Evolutionary conservation across 257 asterid genomes (phyloP).

Genomic region (Petrea volubilis): DNA sequence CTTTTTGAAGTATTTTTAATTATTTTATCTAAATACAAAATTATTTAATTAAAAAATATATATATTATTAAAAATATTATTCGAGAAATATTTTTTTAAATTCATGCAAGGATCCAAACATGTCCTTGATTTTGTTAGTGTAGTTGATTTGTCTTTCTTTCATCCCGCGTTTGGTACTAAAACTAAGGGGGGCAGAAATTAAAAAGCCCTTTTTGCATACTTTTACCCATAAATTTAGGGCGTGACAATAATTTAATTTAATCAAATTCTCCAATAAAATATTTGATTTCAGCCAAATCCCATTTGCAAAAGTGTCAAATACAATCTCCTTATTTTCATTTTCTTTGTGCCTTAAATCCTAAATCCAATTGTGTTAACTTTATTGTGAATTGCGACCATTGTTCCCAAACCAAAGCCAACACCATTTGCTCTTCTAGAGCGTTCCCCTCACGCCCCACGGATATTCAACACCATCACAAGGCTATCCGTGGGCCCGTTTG

Average conservation of each 20-base stretch:
- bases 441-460: background rate
- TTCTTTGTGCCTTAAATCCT: background rate
- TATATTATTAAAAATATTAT: too few species aligned
- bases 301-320: background rate
- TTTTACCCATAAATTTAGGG: background rate
- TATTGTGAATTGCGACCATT: background rate
- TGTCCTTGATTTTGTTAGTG: too few species aligned
- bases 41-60: too few species aligned
- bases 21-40: too few species aligned
- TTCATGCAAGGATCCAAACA: too few species aligned
- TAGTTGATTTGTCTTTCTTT: too few species aligned
- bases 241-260: background rate
- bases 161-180: too few species aligned
- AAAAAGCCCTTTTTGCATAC: background rate
- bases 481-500: background rate
- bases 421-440: background rate
- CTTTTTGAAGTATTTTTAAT: too few species aligned
- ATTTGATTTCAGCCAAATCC: background rate
- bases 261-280: background rate
- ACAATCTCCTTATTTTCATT: slow-evolving; percentile 17
- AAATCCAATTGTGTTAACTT: background rate
- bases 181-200: too few species aligned
- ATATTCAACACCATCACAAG: background rate
- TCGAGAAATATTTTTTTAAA: too few species aligned
- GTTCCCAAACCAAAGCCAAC: background rate